Base-by-base conservation (phyloP, 306 rosid genomes). In the Gillenia trifoliata region DNA sequence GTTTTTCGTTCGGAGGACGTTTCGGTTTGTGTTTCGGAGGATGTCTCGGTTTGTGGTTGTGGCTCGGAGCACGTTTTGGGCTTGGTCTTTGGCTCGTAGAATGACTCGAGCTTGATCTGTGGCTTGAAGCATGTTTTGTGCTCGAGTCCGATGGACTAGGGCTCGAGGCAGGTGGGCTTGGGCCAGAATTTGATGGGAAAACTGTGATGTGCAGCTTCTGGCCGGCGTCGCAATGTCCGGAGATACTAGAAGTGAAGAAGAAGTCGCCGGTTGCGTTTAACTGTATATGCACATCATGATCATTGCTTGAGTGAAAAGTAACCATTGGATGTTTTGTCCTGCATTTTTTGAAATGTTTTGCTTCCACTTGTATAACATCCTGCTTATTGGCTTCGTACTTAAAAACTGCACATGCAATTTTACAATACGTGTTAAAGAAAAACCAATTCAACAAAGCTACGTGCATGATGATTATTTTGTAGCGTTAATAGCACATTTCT, bases 191-290 rank as follows among this genome's bases (percentile, higher is more conserved):
- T 3, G 38, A 26, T 31, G 38, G 0, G 2, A 11, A 3, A 12
- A 78, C 85, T 36, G 72, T 68, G 45, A 86, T 57, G 68, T 86
- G 76, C 29, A 86, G 68, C 41, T 76, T 86, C 29, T 78, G 82
- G 3, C 84, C 81, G 9, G 45, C 40, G 2, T 8, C 11, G 45
- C 87, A 86, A 41, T 78, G 84, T 6, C 49, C 78, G 1, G 40
- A 61, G 61, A 61, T 55, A 65, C 85, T 79, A 34, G 82, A 80
- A 54, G 83, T 69, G 82, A 64, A 80, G 72, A 71, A 86, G 64
- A 57, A 71, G 74, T 71, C 63, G 23, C 80, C 83, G 25, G 74
- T 56, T 1, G 50, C 69, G 28, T 65, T 66, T 5, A 80, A 62
- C 13, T 13, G 1, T 40, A 86, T 64, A 16, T 49, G 0, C 50